Conservation (phyloP, 352 stramenopile species). For the Phytophthora quininea region DNA sequence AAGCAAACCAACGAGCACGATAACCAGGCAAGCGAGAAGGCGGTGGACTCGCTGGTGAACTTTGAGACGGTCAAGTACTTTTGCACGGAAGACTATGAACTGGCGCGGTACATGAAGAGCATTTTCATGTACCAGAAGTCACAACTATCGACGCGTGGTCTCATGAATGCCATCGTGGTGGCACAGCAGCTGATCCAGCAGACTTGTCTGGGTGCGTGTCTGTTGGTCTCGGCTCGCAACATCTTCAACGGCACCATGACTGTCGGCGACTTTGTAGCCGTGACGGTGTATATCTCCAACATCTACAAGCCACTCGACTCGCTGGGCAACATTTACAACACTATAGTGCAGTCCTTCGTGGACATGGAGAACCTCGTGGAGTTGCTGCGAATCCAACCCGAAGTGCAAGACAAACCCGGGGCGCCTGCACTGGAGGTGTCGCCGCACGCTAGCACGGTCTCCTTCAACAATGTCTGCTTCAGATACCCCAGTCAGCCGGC, state of each 20-base stretch:
- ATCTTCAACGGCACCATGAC: slow-evolving; percentile 61
- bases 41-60: slow-evolving; percentile 97
- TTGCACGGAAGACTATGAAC: slow-evolving; percentile 93
- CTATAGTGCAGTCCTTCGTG: slow-evolving; percentile 95
- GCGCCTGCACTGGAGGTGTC: slow-evolving; percentile 61
- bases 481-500: slow-evolving; percentile 89
- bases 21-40: slow-evolving; percentile 96
- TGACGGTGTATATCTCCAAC: slow-evolving; percentile 94
- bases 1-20: slow-evolving; percentile 94
- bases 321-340: slow-evolving; percentile 95
- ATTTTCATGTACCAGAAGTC: slow-evolving; percentile 92
- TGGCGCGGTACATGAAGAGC: slow-evolving; percentile 68
- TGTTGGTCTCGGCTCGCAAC: slow-evolving; percentile 69
- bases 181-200: slow-evolving; percentile 95
- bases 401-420: slow-evolving; percentile 89
- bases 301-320: slow-evolving; percentile 98
- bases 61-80: slow-evolving; percentile 99
- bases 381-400: slow-evolving; percentile 92
- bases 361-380: slow-evolving; percentile 97
- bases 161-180: slow-evolving; percentile 93
- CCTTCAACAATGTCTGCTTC: slow-evolving; percentile 94
- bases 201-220: slow-evolving; percentile 69
- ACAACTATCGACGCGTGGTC: slow-evolving; percentile 89
- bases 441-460: slow-evolving; percentile 59
- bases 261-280: slow-evolving; percentile 96